These are phyloP conservation scores for Schizochytrium sp. DNA, from an alignment of 108 stramenopile species.

Conservation along the genomic window DNA sequence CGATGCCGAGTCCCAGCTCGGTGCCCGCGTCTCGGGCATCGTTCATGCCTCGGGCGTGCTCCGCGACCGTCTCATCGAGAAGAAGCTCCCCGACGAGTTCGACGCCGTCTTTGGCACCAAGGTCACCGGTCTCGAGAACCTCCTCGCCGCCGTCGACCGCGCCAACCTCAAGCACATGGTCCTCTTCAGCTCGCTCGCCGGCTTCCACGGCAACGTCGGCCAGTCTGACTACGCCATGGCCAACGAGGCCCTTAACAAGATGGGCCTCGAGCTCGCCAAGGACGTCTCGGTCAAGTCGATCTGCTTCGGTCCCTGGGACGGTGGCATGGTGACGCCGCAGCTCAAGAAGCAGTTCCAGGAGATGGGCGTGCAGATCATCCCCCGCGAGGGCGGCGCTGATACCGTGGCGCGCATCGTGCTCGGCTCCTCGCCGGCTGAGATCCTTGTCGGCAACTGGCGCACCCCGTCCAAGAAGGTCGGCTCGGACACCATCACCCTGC, in stretches of 20 bases:
- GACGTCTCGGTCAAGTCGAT: background rate
- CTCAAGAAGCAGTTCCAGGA: background rate
- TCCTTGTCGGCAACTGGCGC: background rate
- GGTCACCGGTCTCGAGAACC: background rate
- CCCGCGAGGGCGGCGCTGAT: background rate
- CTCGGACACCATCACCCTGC: background rate
- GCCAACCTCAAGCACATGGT: background rate
- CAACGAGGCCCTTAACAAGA: background rate
- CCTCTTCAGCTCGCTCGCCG: background rate
- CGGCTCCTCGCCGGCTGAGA: background rate
- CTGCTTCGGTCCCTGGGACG: background rate
- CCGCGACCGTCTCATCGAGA: background rate
- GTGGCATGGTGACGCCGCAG: background rate
- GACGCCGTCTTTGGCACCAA: background rate
- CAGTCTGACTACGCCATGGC: slow-evolving; percentile 8
- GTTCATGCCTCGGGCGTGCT: background rate
- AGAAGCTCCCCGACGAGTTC: background rate
- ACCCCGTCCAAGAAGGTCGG: background rate
- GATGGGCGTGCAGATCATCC: background rate
- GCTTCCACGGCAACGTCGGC: background rate
- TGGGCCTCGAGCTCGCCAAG: background rate
- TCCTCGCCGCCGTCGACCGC: background rate
- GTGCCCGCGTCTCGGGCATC: background rate
- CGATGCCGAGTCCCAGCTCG: background rate
- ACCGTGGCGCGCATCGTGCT: background rate